These are phyloP conservation scores for Penicillium maclennaniae DNA, from an alignment of 495 filamentous ascomycete genomes.

Conservation along the genomic window DNA sequence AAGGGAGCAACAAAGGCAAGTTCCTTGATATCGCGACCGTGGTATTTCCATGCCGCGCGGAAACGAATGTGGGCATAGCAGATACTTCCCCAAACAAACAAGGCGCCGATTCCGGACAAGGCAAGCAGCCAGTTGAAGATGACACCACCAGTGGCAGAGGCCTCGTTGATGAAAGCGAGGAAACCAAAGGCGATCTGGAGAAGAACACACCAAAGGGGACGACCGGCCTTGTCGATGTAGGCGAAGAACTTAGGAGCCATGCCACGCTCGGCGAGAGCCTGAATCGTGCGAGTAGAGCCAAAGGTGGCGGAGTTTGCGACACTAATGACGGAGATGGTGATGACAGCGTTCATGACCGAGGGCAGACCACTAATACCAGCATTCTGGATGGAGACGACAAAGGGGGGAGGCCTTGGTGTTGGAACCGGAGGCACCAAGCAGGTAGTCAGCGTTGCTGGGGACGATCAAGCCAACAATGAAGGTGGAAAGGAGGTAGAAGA, in stretches of 20 bases:
- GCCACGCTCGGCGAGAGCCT: constrained; percentile 52
- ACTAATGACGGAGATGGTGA: constrained; percentile 63
- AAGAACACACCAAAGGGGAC: constrained; percentile 51
- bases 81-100: constrained; percentile 72
- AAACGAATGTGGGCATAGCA: constrained; percentile 73
- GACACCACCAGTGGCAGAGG: constrained; percentile 26
- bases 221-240: constrained; percentile 56
- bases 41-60: constrained; percentile 53
- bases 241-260: constrained; percentile 57
- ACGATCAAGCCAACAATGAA: constrained; percentile 73
- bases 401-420: constrained; percentile 65
- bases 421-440: constrained; percentile 41
- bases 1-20: constrained; percentile 64
- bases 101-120: constrained; percentile 59
- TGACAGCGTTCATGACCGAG: constrained; percentile 71
- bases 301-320: constrained; percentile 63
- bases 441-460: constrained; percentile 44
- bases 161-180: constrained; percentile 53
- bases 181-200: constrained; percentile 52
- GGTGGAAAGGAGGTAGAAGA: constrained; percentile 72
- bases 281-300: constrained; percentile 60
- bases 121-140: constrained; percentile 64
- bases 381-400: constrained; percentile 66
- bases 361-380: constrained; percentile 64
- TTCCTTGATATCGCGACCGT: constrained; percentile 62